Conservation (phyloP, 768 basidiomycete genomes). For the Boletus rubroflammeus region DNA sequence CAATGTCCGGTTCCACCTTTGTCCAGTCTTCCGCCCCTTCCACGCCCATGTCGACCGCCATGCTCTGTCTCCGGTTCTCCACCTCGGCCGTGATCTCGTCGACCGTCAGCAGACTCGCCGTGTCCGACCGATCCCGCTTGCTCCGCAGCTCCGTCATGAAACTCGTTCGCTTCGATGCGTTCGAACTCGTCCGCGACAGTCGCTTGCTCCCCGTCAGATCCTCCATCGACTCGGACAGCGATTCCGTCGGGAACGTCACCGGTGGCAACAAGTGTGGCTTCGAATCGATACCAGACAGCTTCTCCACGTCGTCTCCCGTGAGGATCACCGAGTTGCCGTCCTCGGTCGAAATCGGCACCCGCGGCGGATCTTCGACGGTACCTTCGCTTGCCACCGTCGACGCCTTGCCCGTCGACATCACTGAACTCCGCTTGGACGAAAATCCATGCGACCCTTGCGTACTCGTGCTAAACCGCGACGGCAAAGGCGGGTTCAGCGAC, state of each 20-base stretch:
- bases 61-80: constrained; percentile 59
- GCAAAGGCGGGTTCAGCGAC: constrained; percentile 39
- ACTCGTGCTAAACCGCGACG: constrained; percentile 39
- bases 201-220: constrained; percentile 40
- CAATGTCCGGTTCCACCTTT: constrained; percentile 53
- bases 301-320: constrained; percentile 45
- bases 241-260: constrained; percentile 74
- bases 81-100: constrained; percentile 98
- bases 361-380: constrained; percentile 51
- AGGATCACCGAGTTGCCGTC: constrained; percentile 66
- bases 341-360: constrained; percentile 72
- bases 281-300: constrained; percentile 25
- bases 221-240: constrained; percentile 76
- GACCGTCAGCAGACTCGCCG: constrained; percentile 89
- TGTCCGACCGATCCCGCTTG: constrained; percentile 82
- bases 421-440: constrained; percentile 45
- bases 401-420: constrained; percentile 34
- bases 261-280: constrained; percentile 69
- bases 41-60: constrained; percentile 40
- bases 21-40: constrained; percentile 71
- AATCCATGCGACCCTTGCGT: constrained; percentile 39
- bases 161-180: constrained; percentile 62
- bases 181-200: constrained; percentile 45
- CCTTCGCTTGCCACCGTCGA: constrained; percentile 21
- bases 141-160: constrained; percentile 78